Base-by-base conservation (phyloP, 2,329 filamentous ascomycete genomes). In the Verticillium alfalfae region DNA sequence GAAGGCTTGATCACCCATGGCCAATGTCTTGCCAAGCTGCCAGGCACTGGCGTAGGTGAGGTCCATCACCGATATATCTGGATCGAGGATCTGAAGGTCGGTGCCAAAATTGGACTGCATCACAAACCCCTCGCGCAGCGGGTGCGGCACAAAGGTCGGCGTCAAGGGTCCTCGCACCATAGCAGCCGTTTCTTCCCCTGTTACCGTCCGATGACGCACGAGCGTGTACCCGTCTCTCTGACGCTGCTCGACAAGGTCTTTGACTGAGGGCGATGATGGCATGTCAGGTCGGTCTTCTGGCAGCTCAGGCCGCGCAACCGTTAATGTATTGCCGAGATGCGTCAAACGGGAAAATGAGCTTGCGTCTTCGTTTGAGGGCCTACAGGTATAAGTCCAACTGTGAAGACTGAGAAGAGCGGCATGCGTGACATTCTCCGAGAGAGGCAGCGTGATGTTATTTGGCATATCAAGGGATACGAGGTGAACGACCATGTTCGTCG, bases 21-120 rank as follows among this genome's bases (percentile, higher is more conserved):
- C 79, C 38, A 80, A 57, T 3, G 70, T 70, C 26, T 71, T 72
- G 0, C 79, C 79, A 0, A 80, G 60, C 34, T 77, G 66, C 79
- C 79, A 82, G 0, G 79, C 79, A 0, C 69, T 60, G 0, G 73
- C 73, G 66, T 81, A 82, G 0, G 74, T 75, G 1, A 80, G 58
- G 62, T 81, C 79, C 72, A 81, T 78, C 5, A 81, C 65, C 0
- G 75, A 75, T 0, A 73, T 5, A 1, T 72, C 41, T 8, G 64
- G 60, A 55, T 81, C 79, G 0, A 80, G 60, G 18, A 81, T 73
- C 61, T 77, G 72, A n/a, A 77, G 65, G 36, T 79, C 72, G 0
- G 63, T 57, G 0, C 74, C 72, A 0, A 67, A 71, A 49, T 70
- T 77, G 8, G 77, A 79, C 26, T 31, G 26, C 39, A 45, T 45